Evolutionary conservation across 2,329 filamentous ascomycete genomes (phyloP), one percentile per base, ranked within the genome.

Genomic region (Septoria linicola): DNA sequence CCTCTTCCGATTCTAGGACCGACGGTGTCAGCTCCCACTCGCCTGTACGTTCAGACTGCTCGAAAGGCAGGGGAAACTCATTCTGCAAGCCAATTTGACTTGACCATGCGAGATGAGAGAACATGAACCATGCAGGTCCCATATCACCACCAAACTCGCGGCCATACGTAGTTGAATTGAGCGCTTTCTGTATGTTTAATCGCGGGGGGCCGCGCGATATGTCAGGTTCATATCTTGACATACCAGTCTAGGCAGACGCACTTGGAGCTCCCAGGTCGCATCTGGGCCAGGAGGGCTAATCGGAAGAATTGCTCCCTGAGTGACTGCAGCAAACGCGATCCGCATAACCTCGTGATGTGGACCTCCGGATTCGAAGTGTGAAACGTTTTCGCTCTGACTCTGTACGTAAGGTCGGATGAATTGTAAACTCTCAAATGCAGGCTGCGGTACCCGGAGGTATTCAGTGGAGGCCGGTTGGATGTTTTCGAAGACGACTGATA

Each of bases 201-300:
- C n/a, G n/a, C n/a, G n/a, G n/a, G n/a, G n/a, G n/a, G n/a, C n/a
- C n/a, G n/a, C 27, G 17, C 31, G 21, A 21, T n/a, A 45, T 45
- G 8, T 17, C 20, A n/a, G 2, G 11, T 42, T 35, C 11, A 19
- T 20, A 34, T 49, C 5, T 19, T 37, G 32, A 21, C 52, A 55
- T 3, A 31, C 16, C 2, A 55, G 31, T 20, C 46, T 42, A 8
- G 48, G 53, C 10, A 25, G 34, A 14, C 10, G 16, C 2, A 55
- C 27, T 1, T 27, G 39, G 3, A 52, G 17, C 17, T 4, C 6
- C 53, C 53, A 52, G 10, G 46, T 46, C 2, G 53, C 31, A 36
- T 52, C 52, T 7, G 30, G 19, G 2, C 30, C 37, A 1, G 49
- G 53, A n/a, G 53, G 23, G 4, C 4, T 17, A 6, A 55, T 55